phyloP scores from a whole-genome alignment of 116 monocot genomes.

The Iris pallida region DNA sequence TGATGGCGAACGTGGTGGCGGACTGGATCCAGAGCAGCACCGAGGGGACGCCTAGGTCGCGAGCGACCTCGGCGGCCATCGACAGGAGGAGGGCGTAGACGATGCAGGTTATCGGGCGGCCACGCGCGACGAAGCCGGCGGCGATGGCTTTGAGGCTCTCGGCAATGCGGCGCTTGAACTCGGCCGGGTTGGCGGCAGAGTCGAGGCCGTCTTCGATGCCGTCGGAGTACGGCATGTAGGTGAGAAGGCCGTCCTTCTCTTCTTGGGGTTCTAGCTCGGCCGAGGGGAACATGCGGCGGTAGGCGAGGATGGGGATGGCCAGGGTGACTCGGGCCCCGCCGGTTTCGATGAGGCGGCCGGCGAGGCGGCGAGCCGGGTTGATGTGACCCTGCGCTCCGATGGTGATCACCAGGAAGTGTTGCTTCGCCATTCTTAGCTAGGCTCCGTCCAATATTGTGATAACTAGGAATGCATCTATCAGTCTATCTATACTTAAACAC shows the following conservation, averaged over 20 bases:
- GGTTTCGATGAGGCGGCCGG: conserved; percentile 1
- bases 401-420: conserved; percentile 30
- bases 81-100: conserved; percentile 16
- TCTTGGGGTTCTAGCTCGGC: not conserved
- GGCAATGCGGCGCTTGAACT: not conserved
- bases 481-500: no score
- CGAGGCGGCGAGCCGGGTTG: conserved; percentile 28
- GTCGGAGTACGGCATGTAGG: no score
- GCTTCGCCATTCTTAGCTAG: not conserved
- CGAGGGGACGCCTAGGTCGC: conserved; percentile 1
- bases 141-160: not conserved
- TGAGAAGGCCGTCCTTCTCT: not conserved
- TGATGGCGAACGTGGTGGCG: conserved; percentile 12
- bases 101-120: conserved; percentile 19
- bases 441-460: no score
- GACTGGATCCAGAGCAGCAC: conserved; percentile 22
- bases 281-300: conserved; percentile 29
- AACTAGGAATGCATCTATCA: no score
- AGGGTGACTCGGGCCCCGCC: conserved; percentile 24
- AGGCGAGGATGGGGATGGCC: conserved; percentile 19
- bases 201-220: no score
- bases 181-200: no score
- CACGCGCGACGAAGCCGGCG: not conserved
- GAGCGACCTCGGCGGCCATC: conserved; percentile 14
- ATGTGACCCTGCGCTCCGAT: conserved; percentile 21